Evolutionary conservation across 2,329 filamentous ascomycete species (phyloP).

Genomic region (Remersonia thermophila): DNA sequence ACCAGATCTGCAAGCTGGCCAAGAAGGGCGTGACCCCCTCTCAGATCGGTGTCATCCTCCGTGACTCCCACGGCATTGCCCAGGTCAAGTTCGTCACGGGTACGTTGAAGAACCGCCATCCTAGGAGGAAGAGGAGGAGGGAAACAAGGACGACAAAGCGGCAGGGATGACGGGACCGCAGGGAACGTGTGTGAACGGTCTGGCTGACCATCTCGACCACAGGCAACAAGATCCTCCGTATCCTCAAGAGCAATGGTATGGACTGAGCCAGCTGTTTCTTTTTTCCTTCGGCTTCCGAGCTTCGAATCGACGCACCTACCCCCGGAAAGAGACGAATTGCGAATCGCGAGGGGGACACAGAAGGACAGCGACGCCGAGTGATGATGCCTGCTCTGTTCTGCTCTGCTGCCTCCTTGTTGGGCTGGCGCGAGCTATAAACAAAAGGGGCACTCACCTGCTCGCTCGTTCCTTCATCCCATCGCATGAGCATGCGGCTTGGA

Average conservation of each 20-base stretch:
- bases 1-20: slow-evolving; percentile 98
- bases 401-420: too few relatives aligned
- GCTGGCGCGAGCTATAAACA: too few relatives aligned
- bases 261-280: slow-evolving; percentile 26
- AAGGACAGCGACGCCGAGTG: too few relatives aligned
- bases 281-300: not conserved
- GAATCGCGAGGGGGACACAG: too few relatives aligned
- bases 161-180: not conserved
- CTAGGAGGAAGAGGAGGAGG: not conserved
- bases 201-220: slow-evolving; percentile 1
- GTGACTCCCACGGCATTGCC: slow-evolving; percentile 95
- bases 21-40: slow-evolving; percentile 98
- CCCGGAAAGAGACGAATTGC: slow-evolving; percentile 12
- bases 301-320: slow-evolving; percentile 10
- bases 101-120: slow-evolving; percentile 39
- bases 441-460: too few relatives aligned
- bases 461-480: too few relatives aligned
- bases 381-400: too few relatives aligned
- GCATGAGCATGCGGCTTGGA: not conserved
- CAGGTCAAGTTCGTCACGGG: slow-evolving; percentile 97
- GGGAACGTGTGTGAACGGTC: slow-evolving; percentile 20
- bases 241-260: slow-evolving; percentile 96
- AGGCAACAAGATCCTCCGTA: slow-evolving; percentile 99
- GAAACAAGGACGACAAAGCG: too few relatives aligned
- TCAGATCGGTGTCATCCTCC: slow-evolving; percentile 96